Conservation (phyloP, 257 asterid genomes). For the Marsdenia floribunda region DNA sequence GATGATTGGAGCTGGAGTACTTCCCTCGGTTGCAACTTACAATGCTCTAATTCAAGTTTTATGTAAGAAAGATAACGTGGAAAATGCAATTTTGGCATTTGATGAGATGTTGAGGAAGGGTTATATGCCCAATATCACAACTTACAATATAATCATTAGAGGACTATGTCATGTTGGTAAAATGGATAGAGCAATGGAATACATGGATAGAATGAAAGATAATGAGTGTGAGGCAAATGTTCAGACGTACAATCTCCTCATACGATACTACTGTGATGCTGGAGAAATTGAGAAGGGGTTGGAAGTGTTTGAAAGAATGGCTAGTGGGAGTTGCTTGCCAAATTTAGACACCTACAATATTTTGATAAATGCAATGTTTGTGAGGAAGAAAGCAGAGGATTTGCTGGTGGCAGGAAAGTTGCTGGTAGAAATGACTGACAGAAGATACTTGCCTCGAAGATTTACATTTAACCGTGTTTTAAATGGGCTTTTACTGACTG, state of each 20-base stretch:
- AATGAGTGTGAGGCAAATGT: slow-evolving; percentile 61
- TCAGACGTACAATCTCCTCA: slow-evolving; percentile 72
- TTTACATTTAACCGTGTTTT: slow-evolving; percentile 73
- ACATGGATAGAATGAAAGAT: slow-evolving; percentile 56
- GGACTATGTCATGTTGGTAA: slow-evolving; percentile 76
- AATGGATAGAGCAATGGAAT: slow-evolving; percentile 59
- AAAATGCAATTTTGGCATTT: slow-evolving; percentile 57
- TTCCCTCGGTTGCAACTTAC: slow-evolving; percentile 85
- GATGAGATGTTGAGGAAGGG: slow-evolving; percentile 82
- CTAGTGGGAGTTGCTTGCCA: slow-evolving; percentile 56
- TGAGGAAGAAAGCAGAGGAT: slow-evolving; percentile 68
- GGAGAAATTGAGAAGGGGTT: slow-evolving; percentile 80
- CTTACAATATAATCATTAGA: slow-evolving; percentile 63
- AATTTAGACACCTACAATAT: slow-evolving; percentile 83
- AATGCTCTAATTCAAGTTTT: slow-evolving; percentile 79
- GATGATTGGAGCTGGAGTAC: slow-evolving; percentile 80
- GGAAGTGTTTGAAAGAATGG: slow-evolving; percentile 65
- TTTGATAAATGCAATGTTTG: slow-evolving; percentile 79
- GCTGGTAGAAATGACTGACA: slow-evolving; percentile 78
- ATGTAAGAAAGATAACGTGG: slow-evolving; percentile 81
- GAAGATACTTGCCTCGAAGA: slow-evolving; percentile 72
- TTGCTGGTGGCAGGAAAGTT: slow-evolving; percentile 73
- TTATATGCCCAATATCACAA: slow-evolving; percentile 63
- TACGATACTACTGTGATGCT: slow-evolving; percentile 70
- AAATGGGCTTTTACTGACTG: slow-evolving; percentile 84